These are phyloP conservation scores for Delonix regia DNA, from an alignment of 306 rosid species.

Conservation along the genomic window DNA sequence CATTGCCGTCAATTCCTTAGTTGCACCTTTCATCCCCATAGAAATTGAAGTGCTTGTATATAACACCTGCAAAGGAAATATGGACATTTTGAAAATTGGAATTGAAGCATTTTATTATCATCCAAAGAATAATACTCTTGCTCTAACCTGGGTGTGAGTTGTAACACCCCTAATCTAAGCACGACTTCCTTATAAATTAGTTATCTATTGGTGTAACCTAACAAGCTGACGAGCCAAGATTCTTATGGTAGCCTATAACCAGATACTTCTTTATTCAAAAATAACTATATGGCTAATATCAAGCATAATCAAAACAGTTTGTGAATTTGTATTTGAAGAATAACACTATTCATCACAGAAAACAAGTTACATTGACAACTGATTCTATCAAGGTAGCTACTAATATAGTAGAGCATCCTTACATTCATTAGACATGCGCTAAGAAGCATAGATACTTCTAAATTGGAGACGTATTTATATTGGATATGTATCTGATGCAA, in stretches of 20 bases:
- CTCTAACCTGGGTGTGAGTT: too few relatives aligned
- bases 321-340: background rate
- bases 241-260: slow-evolving; percentile 77
- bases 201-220: slow-evolving; percentile 89
- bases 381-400: background rate
- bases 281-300: background rate
- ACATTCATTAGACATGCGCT: too few relatives aligned
- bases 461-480: too few relatives aligned
- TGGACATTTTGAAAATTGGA: too few relatives aligned
- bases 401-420: background rate
- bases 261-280: slow-evolving; percentile 28
- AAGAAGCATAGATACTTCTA: too few relatives aligned
- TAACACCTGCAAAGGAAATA: too few relatives aligned
- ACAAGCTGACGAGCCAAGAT: slow-evolving; percentile 95
- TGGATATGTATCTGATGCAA: too few relatives aligned
- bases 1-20: too few relatives aligned
- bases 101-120: too few relatives aligned
- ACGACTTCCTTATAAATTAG: slow-evolving; percentile 95
- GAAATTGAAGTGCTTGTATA: too few relatives aligned
- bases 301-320: background rate
- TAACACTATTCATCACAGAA: background rate
- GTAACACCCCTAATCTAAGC: slow-evolving; percentile 95
- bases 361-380: background rate
- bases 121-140: too few relatives aligned
- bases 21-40: too few relatives aligned